Evolutionary conservation across 2,329 filamentous ascomycete species (phyloP), one percentile per base, ranked within the genome.

Genomic region (Aspergillus neotritici): DNA sequence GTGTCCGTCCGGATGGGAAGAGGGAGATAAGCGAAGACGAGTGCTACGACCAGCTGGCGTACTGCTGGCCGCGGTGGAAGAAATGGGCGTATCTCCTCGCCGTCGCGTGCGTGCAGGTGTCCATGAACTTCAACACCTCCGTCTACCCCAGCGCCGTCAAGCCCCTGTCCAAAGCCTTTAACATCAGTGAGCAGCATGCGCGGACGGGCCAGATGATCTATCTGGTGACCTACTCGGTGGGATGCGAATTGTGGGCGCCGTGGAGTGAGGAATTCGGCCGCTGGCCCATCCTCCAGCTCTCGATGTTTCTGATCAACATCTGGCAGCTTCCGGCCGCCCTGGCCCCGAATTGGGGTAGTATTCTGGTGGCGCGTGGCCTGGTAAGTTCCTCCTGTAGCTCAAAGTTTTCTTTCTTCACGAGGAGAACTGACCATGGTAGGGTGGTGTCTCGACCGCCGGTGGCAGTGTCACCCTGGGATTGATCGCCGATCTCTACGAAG

Each of bases 231-330:
- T 90, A 91, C 60, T 85, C 85, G 28, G 87, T 91, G 58, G 86
- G 86, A 9, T 90, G 86, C 59, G 86, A 90, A 64, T 73, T 89
- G 0, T 90, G 86, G 86, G 86, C 86, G 0, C 86, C 86, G 0
- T 90, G 86, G 84, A 84, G 79, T 28, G 86, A 91, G 63, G 86
- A 91, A 57, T 75, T 89, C 36, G 86, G 86, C 12, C 78, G 86
- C 36, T 84, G 80, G 73, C 82, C 82, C 1, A 76, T 89, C 37
- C 74, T 89, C 37, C 85, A 89, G 72, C 67, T 78, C 31, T 84
- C 79, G 11, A 70, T 89, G 48, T 74, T 84, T 50, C 69, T 90
- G 10, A 83, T 88, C 60, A 90, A 89, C 58, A 66, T 89, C 42
- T 90, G 78, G 75, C 82, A 86, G 53, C 63, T 87, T 0, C 81